Conservation (phyloP, 1,284 basidiomycete species). For the Ganoderma resinaceum region DNA sequence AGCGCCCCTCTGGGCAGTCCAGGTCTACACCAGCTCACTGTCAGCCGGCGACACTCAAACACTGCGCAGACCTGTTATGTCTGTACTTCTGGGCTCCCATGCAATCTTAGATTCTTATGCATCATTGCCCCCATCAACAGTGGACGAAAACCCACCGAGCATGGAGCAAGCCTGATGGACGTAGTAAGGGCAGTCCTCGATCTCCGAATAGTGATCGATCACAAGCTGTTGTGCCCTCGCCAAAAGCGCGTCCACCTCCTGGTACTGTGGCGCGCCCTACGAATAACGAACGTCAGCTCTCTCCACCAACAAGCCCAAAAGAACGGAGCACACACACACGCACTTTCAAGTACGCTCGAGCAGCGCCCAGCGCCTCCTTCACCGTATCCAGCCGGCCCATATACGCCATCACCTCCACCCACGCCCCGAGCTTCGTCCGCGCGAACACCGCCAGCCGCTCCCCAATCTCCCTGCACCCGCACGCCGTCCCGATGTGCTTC, state of each 20-base stretch:
- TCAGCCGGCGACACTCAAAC: no score
- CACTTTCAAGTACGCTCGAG: conserved; percentile 7
- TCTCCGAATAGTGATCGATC: neutral
- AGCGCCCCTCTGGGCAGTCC: no score
- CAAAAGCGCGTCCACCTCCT: neutral
- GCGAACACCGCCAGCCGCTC: neutral
- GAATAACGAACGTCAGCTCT: neutral
- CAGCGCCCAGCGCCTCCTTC: conserved; percentile 1
- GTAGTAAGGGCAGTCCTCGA: neutral
- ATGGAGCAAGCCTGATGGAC: neutral
- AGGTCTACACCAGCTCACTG: no score
- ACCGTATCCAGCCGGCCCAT: conserved; percentile 20
- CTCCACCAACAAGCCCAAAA: no score
- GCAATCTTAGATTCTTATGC: no score
- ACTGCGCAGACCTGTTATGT: no score
- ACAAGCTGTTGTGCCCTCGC: neutral
- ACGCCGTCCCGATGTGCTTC: conserved; percentile 6
- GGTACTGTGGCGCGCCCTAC: neutral
- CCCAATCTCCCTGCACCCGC: neutral
- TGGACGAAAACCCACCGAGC: neutral
- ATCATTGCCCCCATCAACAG: neutral
- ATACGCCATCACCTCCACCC: conserved; percentile 18
- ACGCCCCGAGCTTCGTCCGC: conserved; percentile 4
- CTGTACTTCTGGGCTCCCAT: no score
- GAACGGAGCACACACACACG: neutral